Base-by-base conservation (phyloP, 805 yeast species). In the Alloascoidea hylecoeti region DNA sequence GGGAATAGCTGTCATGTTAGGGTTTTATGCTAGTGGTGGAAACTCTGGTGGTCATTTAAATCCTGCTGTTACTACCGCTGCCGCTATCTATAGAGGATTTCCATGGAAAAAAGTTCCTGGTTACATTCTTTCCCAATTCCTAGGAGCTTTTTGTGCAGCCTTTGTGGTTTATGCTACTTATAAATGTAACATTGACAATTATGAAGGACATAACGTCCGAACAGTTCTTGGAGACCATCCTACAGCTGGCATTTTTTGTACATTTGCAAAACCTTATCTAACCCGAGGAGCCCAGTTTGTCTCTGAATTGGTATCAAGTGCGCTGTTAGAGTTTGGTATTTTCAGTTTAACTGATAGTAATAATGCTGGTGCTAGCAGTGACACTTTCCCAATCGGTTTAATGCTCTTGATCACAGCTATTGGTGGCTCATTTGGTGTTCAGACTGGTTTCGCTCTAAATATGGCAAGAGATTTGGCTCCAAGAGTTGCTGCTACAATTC, bases 41-140 rank as follows among this genome's bases (percentile, higher is more conserved):
- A 57, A 70, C 38, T 68, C 75, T 30, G 76, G 75, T 48, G 77
- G 70, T n/a, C 77, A 70, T 50, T 49, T 70, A 42, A 70, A 71
- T 50, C 75, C 76, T 3, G 69, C 72, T 40, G 63, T 70, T 27
- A 69, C 76, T 1, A 36, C 70, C 4, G 50, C 64, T 6, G 58
- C 64, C 47, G 69, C 68, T 42, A 48, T 66, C 12, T 71, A 56
- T 46, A 61, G 77, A 52, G 68, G 66, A 4, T 70, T 71, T 47
- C 75, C 75, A 18, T 57, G 67, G 57, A 55, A 53, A 38, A 69
- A 70, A 43, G 60, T 66, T 16, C 67, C 64, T 16, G 39, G 55
- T 28, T 71, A 69, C 49, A 46, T 68, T 27, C 42, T 61, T 17
- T 66, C 69, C 15, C 77, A 70, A 51, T 42, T 66, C 17, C 44